Evolutionary conservation across 202 grass and related monocot species (phyloP).

Genomic region (Setaria viridis): DNA sequence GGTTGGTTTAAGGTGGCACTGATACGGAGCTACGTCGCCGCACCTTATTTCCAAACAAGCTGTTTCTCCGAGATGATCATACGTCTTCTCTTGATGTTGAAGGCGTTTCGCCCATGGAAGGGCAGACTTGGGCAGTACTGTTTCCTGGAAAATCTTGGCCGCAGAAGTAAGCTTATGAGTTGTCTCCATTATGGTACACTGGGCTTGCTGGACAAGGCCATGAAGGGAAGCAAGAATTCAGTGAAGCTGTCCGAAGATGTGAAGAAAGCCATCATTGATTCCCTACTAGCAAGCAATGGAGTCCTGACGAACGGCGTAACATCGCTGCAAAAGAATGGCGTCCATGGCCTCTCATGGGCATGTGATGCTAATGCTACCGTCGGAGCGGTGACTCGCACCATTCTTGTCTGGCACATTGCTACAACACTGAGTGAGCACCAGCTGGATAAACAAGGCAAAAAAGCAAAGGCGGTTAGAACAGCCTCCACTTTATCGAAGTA

Average conservation of each 20-base stretch:
- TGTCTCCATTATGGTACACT: neutral
- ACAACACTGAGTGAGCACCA: neutral
- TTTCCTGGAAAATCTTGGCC: neutral
- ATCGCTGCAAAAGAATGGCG: neutral
- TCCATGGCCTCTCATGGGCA: neutral
- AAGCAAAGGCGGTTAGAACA: neutral
- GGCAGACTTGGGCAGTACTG: conserved; percentile 5
- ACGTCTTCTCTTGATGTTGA: neutral
- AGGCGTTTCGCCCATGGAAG: neutral
- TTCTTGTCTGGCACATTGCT: neutral
- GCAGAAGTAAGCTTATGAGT: neutral
- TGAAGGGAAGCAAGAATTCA: neutral
- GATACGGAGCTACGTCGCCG: neutral
- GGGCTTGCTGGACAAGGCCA: neutral
- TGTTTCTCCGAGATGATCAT: neutral
- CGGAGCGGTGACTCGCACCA: neutral
- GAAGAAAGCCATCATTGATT: neutral
- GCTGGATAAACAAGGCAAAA: neutral
- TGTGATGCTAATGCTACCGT: neutral
- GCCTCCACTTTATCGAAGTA: neutral
- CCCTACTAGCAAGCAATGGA: neutral
- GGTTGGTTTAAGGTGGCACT: neutral
- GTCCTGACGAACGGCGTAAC: neutral
- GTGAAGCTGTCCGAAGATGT: neutral
- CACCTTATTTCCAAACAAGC: neutral